A percentile compares a stretch with the other conserved stretches of the same genome.
Evolutionary conservation across 2,329 filamentous ascomycete genomes (phyloP).

Genomic region (Penicillium sp.): DNA sequence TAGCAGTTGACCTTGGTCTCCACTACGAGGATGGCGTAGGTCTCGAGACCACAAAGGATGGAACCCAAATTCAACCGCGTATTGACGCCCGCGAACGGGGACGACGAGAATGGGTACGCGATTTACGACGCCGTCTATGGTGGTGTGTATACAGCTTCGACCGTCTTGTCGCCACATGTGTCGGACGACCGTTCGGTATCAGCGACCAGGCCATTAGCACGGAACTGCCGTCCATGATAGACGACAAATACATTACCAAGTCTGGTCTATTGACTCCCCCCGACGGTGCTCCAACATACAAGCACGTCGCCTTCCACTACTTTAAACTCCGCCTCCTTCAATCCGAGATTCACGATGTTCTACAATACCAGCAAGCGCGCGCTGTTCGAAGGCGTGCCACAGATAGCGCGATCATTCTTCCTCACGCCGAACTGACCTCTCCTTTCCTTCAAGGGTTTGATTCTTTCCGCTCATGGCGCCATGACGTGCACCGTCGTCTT

Average conservation of each 20-base stretch:
- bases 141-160: slow-evolving; percentile 97
- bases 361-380: slow-evolving; percentile 89
- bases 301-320: slow-evolving; percentile 88
- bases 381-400: slow-evolving; percentile 67
- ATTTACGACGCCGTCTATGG: slow-evolving; percentile 84
- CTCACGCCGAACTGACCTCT: slow-evolving; percentile 76
- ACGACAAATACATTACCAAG: slow-evolving; percentile 84
- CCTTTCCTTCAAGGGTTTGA: slow-evolving; percentile 82
- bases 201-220: slow-evolving; percentile 97
- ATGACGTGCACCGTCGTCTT: slow-evolving; percentile 79
- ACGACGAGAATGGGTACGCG: slow-evolving; percentile 78
- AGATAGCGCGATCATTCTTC: slow-evolving; percentile 67
- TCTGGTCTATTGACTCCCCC: slow-evolving; percentile 67
- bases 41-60: slow-evolving; percentile 50
- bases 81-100: slow-evolving; percentile 60
- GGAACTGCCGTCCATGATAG: slow-evolving; percentile 84
- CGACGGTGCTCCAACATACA: slow-evolving; percentile 75
- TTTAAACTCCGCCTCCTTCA: slow-evolving; percentile 85
- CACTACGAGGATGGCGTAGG: slow-evolving; percentile 87
- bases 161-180: slow-evolving; percentile 89
- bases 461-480: slow-evolving; percentile 84
- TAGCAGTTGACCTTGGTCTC: slow-evolving; percentile 87
- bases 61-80: slow-evolving; percentile 31
- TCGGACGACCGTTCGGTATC: slow-evolving; percentile 89
- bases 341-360: slow-evolving; percentile 90